Percentiles rank a stretch among this genome's conserved stretches.
These are phyloP conservation scores for Brassica incana DNA, from an alignment of 345 rosid species.

Conservation along the genomic window DNA sequence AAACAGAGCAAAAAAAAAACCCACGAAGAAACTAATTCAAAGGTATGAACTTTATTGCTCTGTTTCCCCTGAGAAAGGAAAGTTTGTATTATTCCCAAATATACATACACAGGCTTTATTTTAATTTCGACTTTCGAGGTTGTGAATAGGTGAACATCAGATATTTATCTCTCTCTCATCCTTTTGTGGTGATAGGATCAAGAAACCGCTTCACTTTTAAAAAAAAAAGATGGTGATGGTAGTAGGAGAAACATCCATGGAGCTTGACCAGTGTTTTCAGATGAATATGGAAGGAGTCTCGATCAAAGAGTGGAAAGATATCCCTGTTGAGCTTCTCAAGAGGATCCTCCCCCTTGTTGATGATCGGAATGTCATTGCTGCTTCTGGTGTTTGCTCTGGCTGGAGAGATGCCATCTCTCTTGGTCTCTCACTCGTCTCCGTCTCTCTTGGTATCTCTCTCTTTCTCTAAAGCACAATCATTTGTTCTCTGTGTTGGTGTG, in stretches of 20 bases:
- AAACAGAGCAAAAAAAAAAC: neutral
- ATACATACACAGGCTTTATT: neutral
- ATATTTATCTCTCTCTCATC: conserved; percentile 4
- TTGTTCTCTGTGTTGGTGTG: neutral
- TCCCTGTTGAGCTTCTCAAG: conserved; percentile 78
- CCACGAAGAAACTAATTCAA: conserved; percentile 21
- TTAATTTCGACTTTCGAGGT: conserved; percentile 20
- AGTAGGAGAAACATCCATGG: conserved; percentile 49
- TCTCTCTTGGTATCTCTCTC: conserved; percentile 70
- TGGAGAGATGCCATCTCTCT: conserved; percentile 88
- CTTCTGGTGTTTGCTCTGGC: conserved; percentile 85
- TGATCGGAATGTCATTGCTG: conserved; percentile 73
- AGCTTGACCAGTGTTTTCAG: conserved; percentile 61
- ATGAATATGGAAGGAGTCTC: conserved; percentile 54
- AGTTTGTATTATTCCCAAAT: conserved; percentile 13
- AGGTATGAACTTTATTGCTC: conserved; percentile 18
- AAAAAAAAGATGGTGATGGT: conserved; percentile 35
- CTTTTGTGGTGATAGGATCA: conserved; percentile 39
- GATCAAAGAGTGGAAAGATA: conserved; percentile 82
- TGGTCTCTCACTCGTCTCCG: conserved; percentile 77
- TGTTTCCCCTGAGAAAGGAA: neutral
- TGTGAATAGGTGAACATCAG: conserved; percentile 11
- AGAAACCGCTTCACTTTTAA: conserved; percentile 19
- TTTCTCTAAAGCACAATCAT: conserved; percentile 13
- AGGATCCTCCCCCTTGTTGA: conserved; percentile 70